Evolutionary conservation across 257 asterid species (phyloP), one percentile per base, ranked within the genome.

Genomic region (Asclepias syriaca): DNA sequence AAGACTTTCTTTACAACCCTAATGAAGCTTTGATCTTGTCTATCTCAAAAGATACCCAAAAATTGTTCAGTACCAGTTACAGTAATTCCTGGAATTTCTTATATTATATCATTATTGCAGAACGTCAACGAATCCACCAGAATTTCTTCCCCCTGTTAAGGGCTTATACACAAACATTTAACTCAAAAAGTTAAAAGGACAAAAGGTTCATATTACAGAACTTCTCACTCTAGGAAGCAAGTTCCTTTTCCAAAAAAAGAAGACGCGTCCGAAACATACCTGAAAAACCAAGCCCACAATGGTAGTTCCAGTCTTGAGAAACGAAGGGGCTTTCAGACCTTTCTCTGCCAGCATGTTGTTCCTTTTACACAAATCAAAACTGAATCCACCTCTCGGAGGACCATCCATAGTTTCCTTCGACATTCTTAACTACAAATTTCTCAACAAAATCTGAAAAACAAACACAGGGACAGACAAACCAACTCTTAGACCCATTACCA

Each of bases 261-360:
- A 48, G 15, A 19, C 12, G 22, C 15, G 6, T 2, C 39, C 46
- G 6, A 58, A 55, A 74, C 34, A 15, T 72, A 90, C 98, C 97
- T 87, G 69, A 70, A 87, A 93, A 80, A 93, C 80, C 75, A 93
- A 78, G 40, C 98, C 98, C 12, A 93, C 98, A 39, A 93, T 93
- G 46, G 97, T 93, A 54, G 98, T 93, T 58, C 98, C 98, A 63
- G 98, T 93, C 85, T 93, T 93, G 68, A 93, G 96, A 75, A 79
- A 93, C 14, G 89, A 78, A 15, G 96, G 85, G 59, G 70, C 58
- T 68, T 84, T 82, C 71, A 87, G 82, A 79, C 98, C 97, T 82
- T 90, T 90, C 46, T 84, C 82, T 69, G 46, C 79, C 49, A 93
- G 95, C 97, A 93, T 93, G 32, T 77, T 89, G 75, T 93, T 93